phyloP scores from a whole-genome alignment of 2,329 filamentous ascomycete genomes.

The Talaromyces sp. region DNA sequence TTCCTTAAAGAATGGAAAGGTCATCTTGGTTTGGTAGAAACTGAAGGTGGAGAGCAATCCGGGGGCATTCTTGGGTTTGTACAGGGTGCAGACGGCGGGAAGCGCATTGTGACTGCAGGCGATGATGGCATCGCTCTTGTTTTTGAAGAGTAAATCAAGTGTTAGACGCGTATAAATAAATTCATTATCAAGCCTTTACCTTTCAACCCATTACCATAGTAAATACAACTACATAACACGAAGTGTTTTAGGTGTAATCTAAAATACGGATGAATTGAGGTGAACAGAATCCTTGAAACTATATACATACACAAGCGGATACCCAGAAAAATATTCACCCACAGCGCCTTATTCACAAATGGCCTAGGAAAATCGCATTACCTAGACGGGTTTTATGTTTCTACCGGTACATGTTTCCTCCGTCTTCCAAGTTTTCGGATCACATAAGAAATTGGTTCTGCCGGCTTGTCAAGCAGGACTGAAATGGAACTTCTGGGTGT shows the following conservation, averaged over 20 bases:
- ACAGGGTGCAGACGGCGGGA: constrained; percentile 63
- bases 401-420: neutral
- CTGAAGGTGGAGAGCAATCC: constrained; percentile 64
- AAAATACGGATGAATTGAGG: neutral
- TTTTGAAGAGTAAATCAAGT: constrained; percentile 34
- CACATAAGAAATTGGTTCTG: neutral
- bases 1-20: constrained; percentile 85
- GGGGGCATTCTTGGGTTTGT: constrained; percentile 90
- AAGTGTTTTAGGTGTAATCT: neutral
- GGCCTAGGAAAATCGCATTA: constrained; percentile 5
- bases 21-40: constrained; percentile 49
- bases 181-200: neutral
- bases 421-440: neutral
- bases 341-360: constrained; percentile 15
- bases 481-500: neutral
- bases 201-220: neutral
- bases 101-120: constrained; percentile 78
- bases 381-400: neutral
- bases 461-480: neutral
- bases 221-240: neutral
- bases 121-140: constrained; percentile 62
- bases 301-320: constrained; percentile 14
- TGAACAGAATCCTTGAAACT: constrained; percentile 7
- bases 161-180: neutral
- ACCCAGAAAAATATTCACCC: constrained; percentile 11